Conservation (phyloP, 176 grass and related monocot species). For the Phragmites australis region DNA sequence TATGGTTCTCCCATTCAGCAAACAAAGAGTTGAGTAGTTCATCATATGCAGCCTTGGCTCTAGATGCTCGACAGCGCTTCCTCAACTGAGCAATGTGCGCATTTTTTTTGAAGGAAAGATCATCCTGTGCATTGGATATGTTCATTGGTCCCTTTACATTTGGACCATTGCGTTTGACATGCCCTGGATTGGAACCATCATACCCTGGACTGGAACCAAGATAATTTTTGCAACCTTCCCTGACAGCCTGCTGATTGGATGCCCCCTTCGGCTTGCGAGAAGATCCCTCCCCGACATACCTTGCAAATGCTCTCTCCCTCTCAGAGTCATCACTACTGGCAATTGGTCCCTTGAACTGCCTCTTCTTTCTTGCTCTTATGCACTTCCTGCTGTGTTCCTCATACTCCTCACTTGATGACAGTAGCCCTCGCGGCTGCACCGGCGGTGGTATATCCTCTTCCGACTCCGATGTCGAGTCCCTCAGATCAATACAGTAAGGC, state of each 20-base stretch:
- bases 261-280: conserved; percentile 18
- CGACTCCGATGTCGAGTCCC: conserved; percentile 28
- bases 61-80: neutral
- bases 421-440: no score
- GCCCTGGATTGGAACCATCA: conserved; percentile 8
- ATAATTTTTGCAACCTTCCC: neutral
- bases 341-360: neutral
- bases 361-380: neutral
- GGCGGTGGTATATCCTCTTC: conserved; percentile 15
- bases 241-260: neutral
- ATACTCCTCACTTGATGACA: neutral
- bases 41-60: neutral
- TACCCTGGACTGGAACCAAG: neutral
- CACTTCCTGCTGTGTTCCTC: neutral
- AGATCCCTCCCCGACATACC: neutral
- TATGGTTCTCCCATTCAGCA: conserved; percentile 18
- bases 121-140: conserved; percentile 2
- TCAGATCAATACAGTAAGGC: conserved; percentile 31
- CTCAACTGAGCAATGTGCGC: neutral
- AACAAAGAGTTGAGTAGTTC: conserved; percentile 34
- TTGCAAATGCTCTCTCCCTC: neutral
- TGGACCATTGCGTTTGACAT: neutral
- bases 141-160: neutral
- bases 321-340: neutral
- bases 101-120: conserved; percentile 39